These are phyloP conservation scores for Arabidopsis lyrata DNA, from an alignment of 441 rosid genomes.

Conservation along the genomic window DNA sequence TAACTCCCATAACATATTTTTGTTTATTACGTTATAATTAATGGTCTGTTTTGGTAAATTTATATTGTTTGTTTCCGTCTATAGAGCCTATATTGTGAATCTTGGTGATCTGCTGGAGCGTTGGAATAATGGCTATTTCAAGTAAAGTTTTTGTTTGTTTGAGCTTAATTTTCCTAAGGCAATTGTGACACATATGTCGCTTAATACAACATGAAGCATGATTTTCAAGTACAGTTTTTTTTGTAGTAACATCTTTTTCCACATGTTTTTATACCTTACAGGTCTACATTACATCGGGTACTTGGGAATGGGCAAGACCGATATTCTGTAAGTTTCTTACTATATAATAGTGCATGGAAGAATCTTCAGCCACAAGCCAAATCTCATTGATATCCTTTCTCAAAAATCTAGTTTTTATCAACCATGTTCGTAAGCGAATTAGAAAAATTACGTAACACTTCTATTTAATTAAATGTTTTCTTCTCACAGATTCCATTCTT, in stretches of 20 bases:
- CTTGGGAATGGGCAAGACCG: conserved; percentile 72
- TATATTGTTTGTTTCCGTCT: neutral
- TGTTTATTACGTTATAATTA: neutral
- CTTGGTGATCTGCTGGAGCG: conserved; percentile 78
- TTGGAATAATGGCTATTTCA: conserved; percentile 88
- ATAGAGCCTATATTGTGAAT: conserved; percentile 40
- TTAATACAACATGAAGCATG: neutral
- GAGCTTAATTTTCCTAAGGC: neutral
- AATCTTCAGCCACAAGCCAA: neutral
- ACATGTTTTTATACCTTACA: conserved; percentile 31
- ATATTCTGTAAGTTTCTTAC: conserved; percentile 68
- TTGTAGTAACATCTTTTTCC: neutral
- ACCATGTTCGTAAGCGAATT: neutral
- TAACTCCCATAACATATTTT: neutral
- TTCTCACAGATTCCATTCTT: conserved; percentile 72
- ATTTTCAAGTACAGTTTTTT: neutral
- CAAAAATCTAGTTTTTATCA: neutral
- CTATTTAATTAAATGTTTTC: neutral
- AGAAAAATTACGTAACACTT: neutral
- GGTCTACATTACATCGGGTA: conserved; percentile 91
- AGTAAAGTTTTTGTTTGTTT: conserved; percentile 49
- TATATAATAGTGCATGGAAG: neutral
- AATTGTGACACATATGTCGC: neutral
- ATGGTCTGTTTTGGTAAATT: neutral
- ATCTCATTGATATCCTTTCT: neutral